Evolutionary conservation across 257 asterid species (phyloP).

Genomic region (Forsythia suspensa): DNA sequence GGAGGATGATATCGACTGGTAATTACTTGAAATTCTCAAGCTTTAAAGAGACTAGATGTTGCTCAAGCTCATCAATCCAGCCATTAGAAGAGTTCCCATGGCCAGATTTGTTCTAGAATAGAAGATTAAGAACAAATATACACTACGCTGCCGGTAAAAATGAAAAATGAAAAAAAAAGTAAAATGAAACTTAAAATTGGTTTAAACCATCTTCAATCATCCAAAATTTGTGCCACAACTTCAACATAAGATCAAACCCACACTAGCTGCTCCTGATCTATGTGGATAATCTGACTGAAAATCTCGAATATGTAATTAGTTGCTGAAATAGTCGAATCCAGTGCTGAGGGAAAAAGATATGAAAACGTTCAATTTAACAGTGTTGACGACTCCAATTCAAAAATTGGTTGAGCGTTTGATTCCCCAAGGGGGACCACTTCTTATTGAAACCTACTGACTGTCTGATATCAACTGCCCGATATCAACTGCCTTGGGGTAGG

Average conservation of each 20-base stretch:
- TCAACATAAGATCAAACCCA: neutral
- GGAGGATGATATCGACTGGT: neutral
- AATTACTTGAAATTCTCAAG: neutral
- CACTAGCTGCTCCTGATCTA: neutral
- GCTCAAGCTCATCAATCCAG: neutral
- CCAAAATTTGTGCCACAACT: neutral
- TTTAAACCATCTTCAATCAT: neutral
- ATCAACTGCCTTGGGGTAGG: neutral
- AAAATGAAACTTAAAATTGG: neutral
- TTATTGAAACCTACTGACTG: neutral
- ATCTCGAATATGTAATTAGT: neutral
- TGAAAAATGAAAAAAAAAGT: neutral
- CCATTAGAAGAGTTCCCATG: neutral
- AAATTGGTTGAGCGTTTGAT: neutral
- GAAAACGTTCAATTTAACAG: neutral
- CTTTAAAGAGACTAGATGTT: neutral
- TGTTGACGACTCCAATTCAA: neutral
- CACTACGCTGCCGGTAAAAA: neutral
- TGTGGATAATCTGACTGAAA: neutral
- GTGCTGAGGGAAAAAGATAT: neutral
- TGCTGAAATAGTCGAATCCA: neutral
- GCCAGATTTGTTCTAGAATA: too few relatives aligned
- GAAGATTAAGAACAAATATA: neutral
- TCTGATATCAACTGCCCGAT: neutral
- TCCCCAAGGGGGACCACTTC: neutral